These are phyloP conservation scores for Venustampulla echinocandica DNA, from an alignment of 495 filamentous ascomycete species.

Conservation along the genomic window DNA sequence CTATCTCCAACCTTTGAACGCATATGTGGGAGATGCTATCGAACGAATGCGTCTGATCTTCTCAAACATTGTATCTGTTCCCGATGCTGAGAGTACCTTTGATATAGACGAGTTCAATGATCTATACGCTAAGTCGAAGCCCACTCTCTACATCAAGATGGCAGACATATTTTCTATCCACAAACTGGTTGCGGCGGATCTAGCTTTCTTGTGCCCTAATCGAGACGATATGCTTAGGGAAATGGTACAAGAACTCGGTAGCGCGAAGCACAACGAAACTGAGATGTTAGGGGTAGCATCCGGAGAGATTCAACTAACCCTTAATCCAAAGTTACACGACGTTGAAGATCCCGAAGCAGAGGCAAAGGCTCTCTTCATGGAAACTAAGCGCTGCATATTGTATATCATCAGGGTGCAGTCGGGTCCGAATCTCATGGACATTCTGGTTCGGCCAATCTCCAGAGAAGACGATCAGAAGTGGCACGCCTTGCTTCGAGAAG, in stretches of 20 bases:
- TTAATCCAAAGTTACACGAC: slow-evolving; percentile 87
- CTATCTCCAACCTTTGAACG: slow-evolving; percentile 89
- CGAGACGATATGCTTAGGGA: slow-evolving; percentile 86
- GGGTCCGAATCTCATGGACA: slow-evolving; percentile 85
- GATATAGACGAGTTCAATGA: slow-evolving; percentile 99
- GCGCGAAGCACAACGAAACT: slow-evolving; percentile 88
- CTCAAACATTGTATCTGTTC: slow-evolving; percentile 64
- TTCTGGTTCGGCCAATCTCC: slow-evolving; percentile 82
- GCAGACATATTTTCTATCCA: slow-evolving; percentile 95
- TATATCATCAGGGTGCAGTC: slow-evolving; percentile 97
- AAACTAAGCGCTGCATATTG: slow-evolving; percentile 92
- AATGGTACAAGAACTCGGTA: slow-evolving; percentile 85
- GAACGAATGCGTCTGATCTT: slow-evolving; percentile 71
- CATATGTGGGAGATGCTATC: slow-evolving; percentile 78
- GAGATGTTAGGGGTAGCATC: slow-evolving; percentile 82
- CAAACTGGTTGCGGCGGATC: slow-evolving; percentile 71
- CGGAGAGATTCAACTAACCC: slow-evolving; percentile 82
- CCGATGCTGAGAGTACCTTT: slow-evolving; percentile 80
- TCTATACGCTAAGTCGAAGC: slow-evolving; percentile 88
- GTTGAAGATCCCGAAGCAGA: slow-evolving; percentile 89
- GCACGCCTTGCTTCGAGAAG: slow-evolving; percentile 74
- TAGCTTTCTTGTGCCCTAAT: slow-evolving; percentile 63
- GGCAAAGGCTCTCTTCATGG: slow-evolving; percentile 87
- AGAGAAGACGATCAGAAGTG: slow-evolving; percentile 85
- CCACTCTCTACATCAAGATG: slow-evolving; percentile 97